These are phyloP conservation scores for Carex cristatella DNA, from an alignment of 176 grass and related monocot species.

Conservation along the genomic window DNA sequence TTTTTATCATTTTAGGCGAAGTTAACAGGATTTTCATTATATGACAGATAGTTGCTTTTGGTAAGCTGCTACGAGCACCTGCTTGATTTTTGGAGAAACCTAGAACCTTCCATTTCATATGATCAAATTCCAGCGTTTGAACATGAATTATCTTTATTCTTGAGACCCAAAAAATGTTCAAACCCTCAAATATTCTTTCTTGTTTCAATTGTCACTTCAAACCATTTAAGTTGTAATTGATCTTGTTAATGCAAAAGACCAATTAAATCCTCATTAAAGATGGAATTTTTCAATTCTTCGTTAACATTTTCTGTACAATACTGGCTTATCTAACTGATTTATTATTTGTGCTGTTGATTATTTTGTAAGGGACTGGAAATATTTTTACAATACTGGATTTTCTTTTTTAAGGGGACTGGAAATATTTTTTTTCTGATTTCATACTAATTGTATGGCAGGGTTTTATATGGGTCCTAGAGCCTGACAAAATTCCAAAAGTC, in stretches of 20 bases:
- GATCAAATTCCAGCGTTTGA: neutral
- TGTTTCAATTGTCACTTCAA: neutral
- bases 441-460: slow-evolving; percentile 39
- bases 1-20: neutral
- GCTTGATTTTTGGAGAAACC: neutral
- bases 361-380: neutral
- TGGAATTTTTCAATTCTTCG: neutral
- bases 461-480: slow-evolving; percentile 75
- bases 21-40: neutral
- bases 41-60: neutral
- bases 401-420: neutral
- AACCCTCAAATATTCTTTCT: neutral
- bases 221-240: neutral
- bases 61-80: neutral
- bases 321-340: neutral
- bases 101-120: neutral
- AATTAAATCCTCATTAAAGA: neutral
- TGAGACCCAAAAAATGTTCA: neutral
- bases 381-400: no score
- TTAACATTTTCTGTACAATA: neutral
- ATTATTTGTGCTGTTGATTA: neutral
- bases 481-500: slow-evolving; percentile 62
- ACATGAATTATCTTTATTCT: neutral
- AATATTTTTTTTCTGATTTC: neutral
- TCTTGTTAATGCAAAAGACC: neutral